Conservation (phyloP, 2,329 filamentous ascomycete genomes). For the Colletotrichum sublineola region DNA sequence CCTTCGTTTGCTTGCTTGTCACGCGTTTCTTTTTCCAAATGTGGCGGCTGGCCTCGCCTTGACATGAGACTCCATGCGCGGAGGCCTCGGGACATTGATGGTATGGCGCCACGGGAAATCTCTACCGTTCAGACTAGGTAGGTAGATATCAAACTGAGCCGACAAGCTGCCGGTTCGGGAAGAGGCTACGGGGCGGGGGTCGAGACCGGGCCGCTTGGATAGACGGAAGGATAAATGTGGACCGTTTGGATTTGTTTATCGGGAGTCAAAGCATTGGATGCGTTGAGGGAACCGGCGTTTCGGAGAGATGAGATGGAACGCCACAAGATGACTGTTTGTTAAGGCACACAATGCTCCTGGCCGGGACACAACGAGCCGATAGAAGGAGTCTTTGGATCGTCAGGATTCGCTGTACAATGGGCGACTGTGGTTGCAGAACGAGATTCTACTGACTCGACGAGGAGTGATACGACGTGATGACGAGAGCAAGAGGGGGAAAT, state of each 20-base stretch:
- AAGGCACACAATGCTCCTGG: background rate
- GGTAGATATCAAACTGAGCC: background rate
- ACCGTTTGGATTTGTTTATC: conserved; percentile 9
- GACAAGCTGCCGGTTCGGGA: background rate
- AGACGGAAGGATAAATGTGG: conserved; percentile 7
- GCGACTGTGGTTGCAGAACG: background rate
- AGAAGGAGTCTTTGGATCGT: background rate
- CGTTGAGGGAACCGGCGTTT: conserved; percentile 17
- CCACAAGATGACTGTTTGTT: background rate
- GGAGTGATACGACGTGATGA: too few species aligned
- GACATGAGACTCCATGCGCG: background rate
- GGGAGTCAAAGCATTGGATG: conserved; percentile 6
- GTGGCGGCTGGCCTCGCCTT: background rate
- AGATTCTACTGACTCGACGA: background rate
- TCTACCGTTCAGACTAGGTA: background rate
- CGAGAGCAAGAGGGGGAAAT: background rate
- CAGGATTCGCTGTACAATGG: background rate
- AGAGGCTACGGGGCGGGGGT: background rate
- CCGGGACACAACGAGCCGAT: background rate
- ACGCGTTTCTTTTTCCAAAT: background rate
- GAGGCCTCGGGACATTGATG: background rate
- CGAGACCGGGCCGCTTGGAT: conserved; percentile 22
- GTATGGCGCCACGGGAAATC: conserved; percentile 9
- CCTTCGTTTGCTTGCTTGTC: background rate
- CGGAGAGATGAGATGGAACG: conserved; percentile 27